These are phyloP conservation scores for Aspergillus vadensis DNA, from an alignment of 2,329 filamentous ascomycete species.

Conservation along the genomic window DNA sequence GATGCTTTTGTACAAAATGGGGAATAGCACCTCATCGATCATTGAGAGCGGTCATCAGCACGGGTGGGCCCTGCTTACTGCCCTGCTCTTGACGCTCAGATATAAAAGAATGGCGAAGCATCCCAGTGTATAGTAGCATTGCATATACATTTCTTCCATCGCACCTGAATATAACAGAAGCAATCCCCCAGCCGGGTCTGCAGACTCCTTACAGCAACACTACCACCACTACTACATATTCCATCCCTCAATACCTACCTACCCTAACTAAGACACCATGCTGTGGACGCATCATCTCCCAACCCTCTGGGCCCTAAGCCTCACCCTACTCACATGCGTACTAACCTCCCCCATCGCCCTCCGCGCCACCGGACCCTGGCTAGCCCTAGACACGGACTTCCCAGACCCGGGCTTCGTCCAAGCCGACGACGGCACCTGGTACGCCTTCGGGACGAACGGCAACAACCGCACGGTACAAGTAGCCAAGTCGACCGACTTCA, in stretches of 20 bases:
- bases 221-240: too few species aligned
- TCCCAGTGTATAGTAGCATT: not conserved
- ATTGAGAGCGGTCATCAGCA: not conserved
- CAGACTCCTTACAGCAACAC: not conserved
- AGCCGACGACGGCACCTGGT: conserved; percentile 25
- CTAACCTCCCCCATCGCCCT: not conserved
- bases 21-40: not conserved
- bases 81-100: not conserved
- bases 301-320: not conserved
- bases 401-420: conserved; percentile 14
- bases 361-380: conserved; percentile 3
- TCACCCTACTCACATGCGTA: not conserved
- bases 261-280: not conserved
- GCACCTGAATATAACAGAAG: not conserved
- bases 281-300: not conserved
- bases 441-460: conserved; percentile 57
- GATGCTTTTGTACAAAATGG: not conserved
- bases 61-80: not conserved
- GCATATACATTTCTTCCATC: not conserved
- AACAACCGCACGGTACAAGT: conserved; percentile 55
- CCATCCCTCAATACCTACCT: not conserved
- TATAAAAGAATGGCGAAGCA: not conserved
- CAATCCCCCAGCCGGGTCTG: not conserved
- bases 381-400: conserved; percentile 10
- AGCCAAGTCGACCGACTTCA: conserved; percentile 51